Base-by-base conservation (phyloP, 371 early-diverging fungal genomes). In the Mucor indicus region DNA sequence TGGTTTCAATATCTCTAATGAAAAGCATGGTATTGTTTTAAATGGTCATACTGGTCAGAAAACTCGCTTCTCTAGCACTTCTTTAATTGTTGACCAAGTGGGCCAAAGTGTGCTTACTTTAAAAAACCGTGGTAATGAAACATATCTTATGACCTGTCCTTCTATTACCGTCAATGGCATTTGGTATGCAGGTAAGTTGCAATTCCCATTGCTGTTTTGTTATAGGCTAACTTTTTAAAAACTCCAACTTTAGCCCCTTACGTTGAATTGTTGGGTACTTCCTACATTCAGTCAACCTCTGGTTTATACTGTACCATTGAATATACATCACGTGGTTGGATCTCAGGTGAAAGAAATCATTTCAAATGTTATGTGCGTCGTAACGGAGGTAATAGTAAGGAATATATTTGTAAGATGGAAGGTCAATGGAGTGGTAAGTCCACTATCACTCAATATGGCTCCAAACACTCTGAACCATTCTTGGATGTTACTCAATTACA, bases 331-430 rank as follows among this genome's bases (percentile, higher is more conserved):
- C 83, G 79, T 49, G 84, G 88, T 16, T 90, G 86, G 82, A 81
- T 90, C 48, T 80, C 82, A 4, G 90, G 90, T 47, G 85, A 83
- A 49, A 83, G 85, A 50, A 84, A 90, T 43, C 75, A 79, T 39
- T 84, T 90, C 61, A 85, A 90, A 50, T 91, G 62, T 44, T 52
- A 52, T 57, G 23, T 68, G 27, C 51, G 78, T 37, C 51, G 68
- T 36, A 55, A 64, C 25, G 38, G 51, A 36, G 61, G 50, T 22
- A 61, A 42, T 16, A 32, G 62, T 11, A 72, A 74, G 38, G 74
- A 74, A 44, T 74, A 74, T 32, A 56, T 84, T 17, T 87, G 69
- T 49, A 70, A 73, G 27, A 71, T 85, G 10, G 74, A 79, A 49
- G 86, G 88, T 7, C 76, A 79, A 46, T 88, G 86, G 86, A 81